Evolutionary conservation across 768 basidiomycete species (phyloP).

Genomic region (Jaapia argillacea): DNA sequence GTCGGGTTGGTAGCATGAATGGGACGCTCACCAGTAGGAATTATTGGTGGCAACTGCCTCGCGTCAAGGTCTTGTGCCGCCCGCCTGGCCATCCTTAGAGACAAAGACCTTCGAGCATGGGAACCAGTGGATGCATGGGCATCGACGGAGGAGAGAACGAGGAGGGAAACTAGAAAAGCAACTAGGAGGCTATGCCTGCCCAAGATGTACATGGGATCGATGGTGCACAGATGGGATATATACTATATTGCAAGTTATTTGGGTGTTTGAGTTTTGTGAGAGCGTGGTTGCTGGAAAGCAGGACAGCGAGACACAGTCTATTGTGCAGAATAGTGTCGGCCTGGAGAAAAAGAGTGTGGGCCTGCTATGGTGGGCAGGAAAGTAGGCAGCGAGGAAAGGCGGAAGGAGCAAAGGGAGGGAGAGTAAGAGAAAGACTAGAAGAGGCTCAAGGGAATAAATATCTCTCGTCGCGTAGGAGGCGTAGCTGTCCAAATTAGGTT

Average conservation of each 20-base stretch:
- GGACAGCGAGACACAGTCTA: not conserved
- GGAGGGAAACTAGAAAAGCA: not conserved
- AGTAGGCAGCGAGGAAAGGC: not conserved
- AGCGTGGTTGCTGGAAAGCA: not conserved
- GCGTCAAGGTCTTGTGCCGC: too few species aligned
- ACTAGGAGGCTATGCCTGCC: conserved; percentile 2
- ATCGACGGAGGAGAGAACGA: not conserved
- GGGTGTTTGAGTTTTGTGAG: not conserved
- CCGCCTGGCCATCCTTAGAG: too few species aligned
- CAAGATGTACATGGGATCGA: not conserved
- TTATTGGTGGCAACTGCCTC: too few species aligned
- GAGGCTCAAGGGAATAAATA: conserved; percentile 6
- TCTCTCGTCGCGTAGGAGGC: conserved; percentile 1
- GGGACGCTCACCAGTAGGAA: too few species aligned
- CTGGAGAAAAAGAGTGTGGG: not conserved
- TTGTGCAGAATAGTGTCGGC: not conserved
- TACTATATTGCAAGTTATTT: not conserved
- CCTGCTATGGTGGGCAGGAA: not conserved
- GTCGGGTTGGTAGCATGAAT: too few species aligned
- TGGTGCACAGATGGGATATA: too few species aligned
- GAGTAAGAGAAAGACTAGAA: conserved; percentile 1
- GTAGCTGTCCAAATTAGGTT: too few species aligned
- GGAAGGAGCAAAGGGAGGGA: conserved; percentile 2
- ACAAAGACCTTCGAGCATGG: too few species aligned
- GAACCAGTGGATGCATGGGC: not conserved